A percentile compares a stretch with the other conserved stretches of the same genome.
phyloP scores from a whole-genome alignment of 2,329 filamentous ascomycete genomes.

The Pseudopithomyces chartarum region DNA sequence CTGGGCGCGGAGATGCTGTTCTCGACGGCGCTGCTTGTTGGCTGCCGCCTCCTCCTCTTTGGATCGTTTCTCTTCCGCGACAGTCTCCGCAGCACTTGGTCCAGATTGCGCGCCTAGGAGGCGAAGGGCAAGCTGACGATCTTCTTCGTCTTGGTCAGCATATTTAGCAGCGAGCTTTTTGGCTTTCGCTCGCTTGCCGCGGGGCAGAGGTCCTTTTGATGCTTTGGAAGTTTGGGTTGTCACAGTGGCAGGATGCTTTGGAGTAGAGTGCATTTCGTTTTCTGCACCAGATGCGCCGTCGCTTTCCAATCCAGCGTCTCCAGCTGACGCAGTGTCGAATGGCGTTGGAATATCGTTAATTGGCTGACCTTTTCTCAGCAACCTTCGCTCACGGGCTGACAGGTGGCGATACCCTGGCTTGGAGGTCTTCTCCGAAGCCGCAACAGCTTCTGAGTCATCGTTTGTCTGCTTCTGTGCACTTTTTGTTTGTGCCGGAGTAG shows the following conservation, averaged over 20 bases:
- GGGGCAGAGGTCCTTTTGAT: constrained; percentile 47
- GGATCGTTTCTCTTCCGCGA: constrained; percentile 66
- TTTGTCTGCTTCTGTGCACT: constrained; percentile 21
- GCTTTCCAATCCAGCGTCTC: constrained; percentile 8
- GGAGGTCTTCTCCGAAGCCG: constrained; percentile 32
- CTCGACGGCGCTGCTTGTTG: constrained; percentile 73
- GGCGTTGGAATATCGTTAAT: constrained; percentile 18
- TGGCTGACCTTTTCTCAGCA: constrained; percentile 44
- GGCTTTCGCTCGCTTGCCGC: constrained; percentile 79
- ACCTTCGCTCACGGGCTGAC: constrained; percentile 45
- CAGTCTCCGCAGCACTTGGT: constrained; percentile 67
- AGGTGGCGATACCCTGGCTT: constrained; percentile 38
- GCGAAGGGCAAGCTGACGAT: constrained; percentile 79
- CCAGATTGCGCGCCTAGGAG: constrained; percentile 80
- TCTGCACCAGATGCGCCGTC: constrained; percentile 35
- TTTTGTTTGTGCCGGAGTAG: constrained; percentile 18
- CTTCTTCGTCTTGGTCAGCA: constrained; percentile 92
- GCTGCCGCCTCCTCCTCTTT: constrained; percentile 75
- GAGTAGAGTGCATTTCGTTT: constrained; percentile 19
- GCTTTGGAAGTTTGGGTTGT: constrained; percentile 34
- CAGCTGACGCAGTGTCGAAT: constrained; percentile 18
- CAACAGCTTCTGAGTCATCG: constrained; percentile 33
- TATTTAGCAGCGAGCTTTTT: constrained; percentile 92
- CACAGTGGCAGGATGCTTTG: constrained; percentile 31
- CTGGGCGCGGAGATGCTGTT: constrained; percentile 79